Percentiles rank a stretch among this genome's conserved stretches.
Evolutionary conservation across 1,284 basidiomycete species (phyloP).

Genomic region (Malassezia vespertilionis): DNA sequence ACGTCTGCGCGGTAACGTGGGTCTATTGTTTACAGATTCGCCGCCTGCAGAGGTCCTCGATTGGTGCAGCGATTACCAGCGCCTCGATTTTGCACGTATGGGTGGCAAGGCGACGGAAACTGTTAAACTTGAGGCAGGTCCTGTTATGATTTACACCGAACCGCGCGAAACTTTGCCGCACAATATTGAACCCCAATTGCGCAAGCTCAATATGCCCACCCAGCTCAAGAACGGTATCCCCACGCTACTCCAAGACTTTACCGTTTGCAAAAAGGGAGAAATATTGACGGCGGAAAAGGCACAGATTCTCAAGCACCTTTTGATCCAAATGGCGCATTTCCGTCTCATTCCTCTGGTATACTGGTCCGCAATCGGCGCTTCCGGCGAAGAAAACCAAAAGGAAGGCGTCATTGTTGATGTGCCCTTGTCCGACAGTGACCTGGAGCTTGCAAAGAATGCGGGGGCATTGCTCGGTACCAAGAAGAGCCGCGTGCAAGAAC

Average conservation of each 20-base stretch:
- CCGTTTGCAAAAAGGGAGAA: conserved; percentile 73
- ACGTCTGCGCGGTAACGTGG: conserved; percentile 86
- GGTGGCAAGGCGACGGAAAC: conserved; percentile 69
- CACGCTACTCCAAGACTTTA: conserved; percentile 61
- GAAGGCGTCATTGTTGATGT: conserved; percentile 26
- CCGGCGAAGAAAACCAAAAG: conserved; percentile 24
- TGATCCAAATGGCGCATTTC: conserved; percentile 42
- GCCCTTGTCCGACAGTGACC: conserved; percentile 24
- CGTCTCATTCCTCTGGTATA: conserved; percentile 41
- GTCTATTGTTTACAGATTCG: conserved; percentile 80
- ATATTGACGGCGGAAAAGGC: conserved; percentile 59
- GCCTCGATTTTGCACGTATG: conserved; percentile 80
- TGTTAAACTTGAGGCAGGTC: conserved; percentile 60
- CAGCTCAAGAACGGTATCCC: conserved; percentile 78
- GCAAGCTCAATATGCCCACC: conserved; percentile 78
- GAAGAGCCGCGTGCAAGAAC: conserved; percentile 1
- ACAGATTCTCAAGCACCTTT: conserved; percentile 44
- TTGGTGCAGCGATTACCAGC: conserved; percentile 85
- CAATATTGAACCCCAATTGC: conserved; percentile 88
- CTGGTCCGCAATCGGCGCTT: conserved; percentile 30
- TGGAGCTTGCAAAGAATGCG: conserved; percentile 24
- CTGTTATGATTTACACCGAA: conserved; percentile 29
- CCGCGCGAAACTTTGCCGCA: conserved; percentile 68
- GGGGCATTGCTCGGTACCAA: conserved; percentile 7
- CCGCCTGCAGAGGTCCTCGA: conserved; percentile 76